Percentiles rank a stretch among this genome's conserved stretches.
phyloP scores from a whole-genome alignment of 169 alveolate species.

The Perkinsus marinus region DNA sequence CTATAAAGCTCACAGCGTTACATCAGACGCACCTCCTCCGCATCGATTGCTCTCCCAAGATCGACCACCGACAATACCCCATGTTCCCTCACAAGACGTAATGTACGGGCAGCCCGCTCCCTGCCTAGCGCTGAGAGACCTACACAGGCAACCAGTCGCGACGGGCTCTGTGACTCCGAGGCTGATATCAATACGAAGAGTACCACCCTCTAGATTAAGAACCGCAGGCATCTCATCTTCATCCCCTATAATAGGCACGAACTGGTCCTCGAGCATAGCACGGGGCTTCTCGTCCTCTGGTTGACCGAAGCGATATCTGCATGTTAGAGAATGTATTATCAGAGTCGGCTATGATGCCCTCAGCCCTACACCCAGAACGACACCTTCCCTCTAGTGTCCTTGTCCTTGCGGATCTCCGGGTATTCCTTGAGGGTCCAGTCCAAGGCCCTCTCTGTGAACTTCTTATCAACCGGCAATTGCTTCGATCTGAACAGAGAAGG shows the following conservation, averaged over 20 bases:
- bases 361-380: not conserved
- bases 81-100: not conserved
- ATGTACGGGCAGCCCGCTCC: not conserved
- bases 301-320: not conserved
- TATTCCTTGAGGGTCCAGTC: not conserved
- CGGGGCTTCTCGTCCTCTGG: not conserved
- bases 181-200: too few species aligned
- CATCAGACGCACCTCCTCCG: not conserved
- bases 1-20: not conserved
- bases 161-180: too few species aligned
- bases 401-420: not conserved
- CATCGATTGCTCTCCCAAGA: not conserved
- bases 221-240: not conserved
- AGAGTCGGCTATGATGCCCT: not conserved
- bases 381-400: not conserved
- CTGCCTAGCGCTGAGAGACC: not conserved
- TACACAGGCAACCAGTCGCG: not conserved
- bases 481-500: not conserved
- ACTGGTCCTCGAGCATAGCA: not conserved
- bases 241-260: not conserved
- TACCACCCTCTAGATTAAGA: not conserved
- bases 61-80: not conserved
- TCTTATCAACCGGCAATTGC: not conserved
- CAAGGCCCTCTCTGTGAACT: not conserved
- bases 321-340: not conserved